A percentile compares a stretch with the other conserved stretches of the same genome.
phyloP scores from a whole-genome alignment of 2,329 filamentous ascomycete genomes.

The Intubia oerlemansii region DNA sequence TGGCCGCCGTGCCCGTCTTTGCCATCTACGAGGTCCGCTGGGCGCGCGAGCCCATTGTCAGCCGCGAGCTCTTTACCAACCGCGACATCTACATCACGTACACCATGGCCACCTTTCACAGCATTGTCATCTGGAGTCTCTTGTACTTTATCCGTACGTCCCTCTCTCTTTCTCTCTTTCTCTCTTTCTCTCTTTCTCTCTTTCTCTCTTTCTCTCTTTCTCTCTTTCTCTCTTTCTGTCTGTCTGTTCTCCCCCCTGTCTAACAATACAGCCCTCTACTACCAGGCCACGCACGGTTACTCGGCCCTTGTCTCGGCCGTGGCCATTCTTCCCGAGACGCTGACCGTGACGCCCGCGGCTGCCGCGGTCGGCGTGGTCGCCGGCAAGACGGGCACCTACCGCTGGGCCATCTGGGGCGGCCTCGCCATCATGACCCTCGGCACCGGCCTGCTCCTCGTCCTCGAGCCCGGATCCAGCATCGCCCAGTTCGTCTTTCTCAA shows the following conservation, averaged over 20 bases:
- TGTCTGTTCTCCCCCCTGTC: conserved; percentile 5
- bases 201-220: no score
- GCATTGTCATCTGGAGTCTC: conserved; percentile 29
- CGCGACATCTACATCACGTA: conserved; percentile 9
- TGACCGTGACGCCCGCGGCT: conserved; percentile 9
- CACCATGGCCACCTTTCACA: conserved; percentile 32
- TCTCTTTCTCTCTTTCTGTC: neutral
- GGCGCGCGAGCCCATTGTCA: conserved; percentile 16
- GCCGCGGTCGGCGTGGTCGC: conserved; percentile 7
- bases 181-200: no score
- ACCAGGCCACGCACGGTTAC: conserved; percentile 13
- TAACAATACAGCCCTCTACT: conserved; percentile 6
- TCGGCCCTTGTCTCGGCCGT: conserved; percentile 12
- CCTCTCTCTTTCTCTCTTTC: neutral
- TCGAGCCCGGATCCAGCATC: conserved; percentile 8
- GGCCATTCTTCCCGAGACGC: conserved; percentile 10
- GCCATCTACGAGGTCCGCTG: conserved; percentile 5
- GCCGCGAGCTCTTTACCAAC: conserved; percentile 22
- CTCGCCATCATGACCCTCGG: conserved; percentile 10
- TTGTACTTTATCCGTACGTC: conserved; percentile 24
- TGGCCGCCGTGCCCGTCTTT: conserved; percentile 13
- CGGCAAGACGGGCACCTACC: conserved; percentile 9
- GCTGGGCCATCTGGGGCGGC: conserved; percentile 14
- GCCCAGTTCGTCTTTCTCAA: conserved; percentile 16
- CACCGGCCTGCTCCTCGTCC: conserved; percentile 8